Evolutionary conservation across 345 rosid genomes (phyloP).

Genomic region (rapeseed (Brassica napus)): DNA sequence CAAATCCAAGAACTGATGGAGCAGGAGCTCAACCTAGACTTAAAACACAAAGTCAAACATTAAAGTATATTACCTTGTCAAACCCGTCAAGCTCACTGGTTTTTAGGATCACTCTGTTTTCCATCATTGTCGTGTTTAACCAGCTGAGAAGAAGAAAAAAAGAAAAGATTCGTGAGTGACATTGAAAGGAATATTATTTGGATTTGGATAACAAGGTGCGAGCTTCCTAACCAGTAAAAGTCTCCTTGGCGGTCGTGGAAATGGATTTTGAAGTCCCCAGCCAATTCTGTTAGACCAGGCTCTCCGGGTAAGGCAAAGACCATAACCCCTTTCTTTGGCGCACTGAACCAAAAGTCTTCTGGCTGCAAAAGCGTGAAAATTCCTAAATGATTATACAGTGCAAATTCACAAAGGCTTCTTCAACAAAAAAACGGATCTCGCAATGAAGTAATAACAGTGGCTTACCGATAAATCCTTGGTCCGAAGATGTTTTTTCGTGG

Average conservation of each 20-base stretch:
- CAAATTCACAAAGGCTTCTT: slow-evolving; percentile 10
- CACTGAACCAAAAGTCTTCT: slow-evolving; percentile 86
- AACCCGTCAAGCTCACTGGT: slow-evolving; percentile 73
- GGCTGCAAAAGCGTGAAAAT: slow-evolving; percentile 48
- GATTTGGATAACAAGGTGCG: not conserved
- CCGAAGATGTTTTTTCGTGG: slow-evolving; percentile 74
- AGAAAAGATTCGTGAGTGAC: slow-evolving; percentile 23
- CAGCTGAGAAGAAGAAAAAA: slow-evolving; percentile 48
- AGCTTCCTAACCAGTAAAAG: slow-evolving; percentile 72
- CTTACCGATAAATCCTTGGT: slow-evolving; percentile 76
- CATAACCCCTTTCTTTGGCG: slow-evolving; percentile 88
- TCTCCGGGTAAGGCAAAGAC: slow-evolving; percentile 90
- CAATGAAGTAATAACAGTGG: slow-evolving; percentile 4
- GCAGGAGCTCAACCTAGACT: slow-evolving; percentile 9
- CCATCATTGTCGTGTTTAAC: slow-evolving; percentile 85
- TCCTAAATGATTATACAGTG: not conserved
- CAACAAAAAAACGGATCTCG: not conserved
- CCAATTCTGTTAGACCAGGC: slow-evolving; percentile 76
- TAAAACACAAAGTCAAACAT: not conserved
- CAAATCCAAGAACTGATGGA: not conserved
- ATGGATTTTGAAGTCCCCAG: slow-evolving; percentile 83
- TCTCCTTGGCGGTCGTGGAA: slow-evolving; percentile 94
- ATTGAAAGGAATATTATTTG: not conserved
- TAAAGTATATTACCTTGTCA: slow-evolving; percentile 61
- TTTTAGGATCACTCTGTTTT: slow-evolving; percentile 65